These are phyloP conservation scores for Penicillium digitatum DNA, from an alignment of 2,329 filamentous ascomycete genomes.

Conservation along the genomic window DNA sequence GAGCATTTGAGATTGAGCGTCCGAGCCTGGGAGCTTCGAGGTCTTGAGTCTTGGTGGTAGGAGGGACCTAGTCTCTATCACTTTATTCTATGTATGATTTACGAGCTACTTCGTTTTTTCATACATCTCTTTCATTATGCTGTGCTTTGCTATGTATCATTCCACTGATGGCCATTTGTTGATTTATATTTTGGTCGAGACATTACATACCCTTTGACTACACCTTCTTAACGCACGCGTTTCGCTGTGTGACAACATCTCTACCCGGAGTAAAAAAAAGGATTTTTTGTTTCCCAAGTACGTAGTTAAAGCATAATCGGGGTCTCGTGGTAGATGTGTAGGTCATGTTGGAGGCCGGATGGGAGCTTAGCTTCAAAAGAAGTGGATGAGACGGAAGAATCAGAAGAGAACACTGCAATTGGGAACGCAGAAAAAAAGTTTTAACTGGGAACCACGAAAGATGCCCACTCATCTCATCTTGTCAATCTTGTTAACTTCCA, in stretches of 20 bases:
- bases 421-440: background rate
- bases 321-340: too few species aligned
- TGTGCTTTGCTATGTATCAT: background rate
- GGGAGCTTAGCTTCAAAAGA: too few species aligned
- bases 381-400: too few species aligned
- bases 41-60: background rate
- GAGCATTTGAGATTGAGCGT: constrained; percentile 55
- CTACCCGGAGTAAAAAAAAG: background rate
- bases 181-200: background rate
- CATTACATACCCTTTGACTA: background rate
- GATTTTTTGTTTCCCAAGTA: background rate
- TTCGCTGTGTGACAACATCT: background rate
- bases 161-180: background rate
- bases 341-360: too few species aligned
- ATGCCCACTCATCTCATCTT: background rate
- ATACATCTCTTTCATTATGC: background rate
- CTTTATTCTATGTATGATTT: constrained; percentile 5
- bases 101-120: background rate
- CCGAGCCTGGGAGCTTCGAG: background rate
- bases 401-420: background rate
- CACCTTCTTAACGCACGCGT: background rate
- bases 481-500: background rate
- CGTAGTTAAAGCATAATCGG: background rate
- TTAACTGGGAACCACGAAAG: background rate
- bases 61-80: background rate